These are phyloP conservation scores for Xylaria sp. DNA, from an alignment of 2,329 filamentous ascomycete species.

Conservation along the genomic window DNA sequence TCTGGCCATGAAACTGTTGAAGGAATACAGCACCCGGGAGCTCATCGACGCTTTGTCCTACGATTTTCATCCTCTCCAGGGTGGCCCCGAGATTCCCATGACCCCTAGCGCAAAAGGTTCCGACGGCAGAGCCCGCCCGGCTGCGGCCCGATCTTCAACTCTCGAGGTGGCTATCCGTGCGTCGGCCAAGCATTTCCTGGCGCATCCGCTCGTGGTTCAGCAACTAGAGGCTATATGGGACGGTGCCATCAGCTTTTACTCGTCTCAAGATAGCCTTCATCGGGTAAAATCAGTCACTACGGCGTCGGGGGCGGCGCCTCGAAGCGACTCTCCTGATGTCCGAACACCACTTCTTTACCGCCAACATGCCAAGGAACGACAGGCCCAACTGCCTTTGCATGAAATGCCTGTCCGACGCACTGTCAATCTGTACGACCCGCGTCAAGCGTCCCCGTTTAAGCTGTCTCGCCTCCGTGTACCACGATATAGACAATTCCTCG, in stretches of 20 bases:
- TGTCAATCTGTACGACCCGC: conserved; percentile 86
- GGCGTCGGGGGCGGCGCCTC: conserved; percentile 28
- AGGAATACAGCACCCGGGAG: conserved; percentile 86
- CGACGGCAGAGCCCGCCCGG: conserved; percentile 48
- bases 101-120: conserved; percentile 40
- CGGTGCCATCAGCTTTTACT: conserved; percentile 92
- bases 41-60: conserved; percentile 93
- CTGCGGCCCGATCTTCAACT: conserved; percentile 79
- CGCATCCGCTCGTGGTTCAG: conserved; percentile 88
- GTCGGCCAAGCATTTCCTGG: conserved; percentile 88
- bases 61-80: conserved; percentile 91
- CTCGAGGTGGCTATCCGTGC: conserved; percentile 92
- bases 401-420: conserved; percentile 64
- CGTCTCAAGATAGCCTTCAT: conserved; percentile 82
- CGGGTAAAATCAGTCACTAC: conserved; percentile 50
- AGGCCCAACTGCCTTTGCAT: conserved; percentile 36
- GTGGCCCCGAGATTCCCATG: conserved; percentile 57
- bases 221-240: conserved; percentile 98
- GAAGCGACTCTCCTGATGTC: conserved; percentile 43
- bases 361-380: conserved; percentile 38
- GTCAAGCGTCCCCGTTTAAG: conserved; percentile 89
- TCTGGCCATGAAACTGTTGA: conserved; percentile 83
- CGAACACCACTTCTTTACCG: conserved; percentile 56
- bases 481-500: conserved; percentile 87
- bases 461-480: conserved; percentile 88